Evolutionary conservation across 148 eudicot genomes (phyloP), one percentile per base, ranked within the genome.

Genomic region (Persicaria maculosa): DNA sequence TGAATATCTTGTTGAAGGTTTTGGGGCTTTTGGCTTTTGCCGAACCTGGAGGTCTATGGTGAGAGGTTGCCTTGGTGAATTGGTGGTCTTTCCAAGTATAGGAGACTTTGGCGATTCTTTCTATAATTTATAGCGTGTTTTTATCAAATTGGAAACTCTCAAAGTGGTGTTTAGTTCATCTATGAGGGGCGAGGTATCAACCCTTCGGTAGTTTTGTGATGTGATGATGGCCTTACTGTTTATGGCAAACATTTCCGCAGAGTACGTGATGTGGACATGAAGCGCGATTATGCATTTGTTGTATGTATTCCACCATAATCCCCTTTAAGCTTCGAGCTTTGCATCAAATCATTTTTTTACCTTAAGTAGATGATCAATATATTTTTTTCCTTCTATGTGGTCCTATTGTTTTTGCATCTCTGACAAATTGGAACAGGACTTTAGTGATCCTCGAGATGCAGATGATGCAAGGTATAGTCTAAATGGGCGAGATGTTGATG

Each of bases 191-290:
- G 25, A 22, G 25, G 25, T 22, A 22, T 22, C 25, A 22, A 22
- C 82, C 88, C 88, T 84, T 87, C 87, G 83, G 88, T 93, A 83
- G 86, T 85, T 94, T 86, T 83, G 90, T 86, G 88, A 81, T 89
- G 97, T 22, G 25, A 22, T 22, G 25, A 89, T 94, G 98, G 98
- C 95, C 90, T 93, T 91, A 91, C 88, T 89, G 91, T 93, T 93
- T 91, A 79, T 93, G 95, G 91, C 84, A 87, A 84, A 97, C 92
- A 71, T 94, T 91, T 94, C 74, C 97, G 95, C 98, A 94, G 98
- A 94, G 93, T 94, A 88, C 98, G 95, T 48, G 93, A 91, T 84
- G 98, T 94, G 93, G 98, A 91, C 84, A 91, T 94, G 98, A 94
- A 94, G 97, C 89, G 88, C 71, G 97, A 94, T 86, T 94, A 80